phyloP scores from a whole-genome alignment of 2,329 filamentous ascomycete genomes.

The Paecilomyces dactylethromorphus region DNA sequence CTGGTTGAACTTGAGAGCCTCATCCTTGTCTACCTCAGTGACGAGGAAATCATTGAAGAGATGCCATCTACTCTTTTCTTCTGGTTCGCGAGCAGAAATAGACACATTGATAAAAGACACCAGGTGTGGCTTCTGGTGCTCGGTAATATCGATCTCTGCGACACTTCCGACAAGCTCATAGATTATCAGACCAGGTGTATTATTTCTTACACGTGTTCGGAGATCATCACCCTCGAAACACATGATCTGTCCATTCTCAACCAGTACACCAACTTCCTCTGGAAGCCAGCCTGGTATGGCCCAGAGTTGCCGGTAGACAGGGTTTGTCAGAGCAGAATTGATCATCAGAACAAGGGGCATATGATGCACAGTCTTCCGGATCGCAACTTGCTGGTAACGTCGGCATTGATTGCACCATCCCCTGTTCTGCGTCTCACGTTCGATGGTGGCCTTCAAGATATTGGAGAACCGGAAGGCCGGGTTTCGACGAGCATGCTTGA shows the following conservation, averaged over 20 bases:
- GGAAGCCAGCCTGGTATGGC: constrained; percentile 84
- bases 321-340: constrained; percentile 68
- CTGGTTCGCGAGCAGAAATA: constrained; percentile 35
- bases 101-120: constrained; percentile 84
- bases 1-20: constrained; percentile 83
- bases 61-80: constrained; percentile 73
- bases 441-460: constrained; percentile 85
- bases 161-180: constrained; percentile 90
- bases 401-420: constrained; percentile 93
- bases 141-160: constrained; percentile 78
- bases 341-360: constrained; percentile 83
- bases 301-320: constrained; percentile 70
- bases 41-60: constrained; percentile 97
- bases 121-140: constrained; percentile 81
- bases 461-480: constrained; percentile 66
- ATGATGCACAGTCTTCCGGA: constrained; percentile 73
- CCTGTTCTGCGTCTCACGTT: constrained; percentile 78
- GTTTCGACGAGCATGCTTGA: constrained; percentile 45
- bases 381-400: constrained; percentile 80
- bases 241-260: constrained; percentile 85
- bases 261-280: constrained; percentile 85
- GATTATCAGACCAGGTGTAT: constrained; percentile 72
- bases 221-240: constrained; percentile 93
- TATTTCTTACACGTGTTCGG: constrained; percentile 69
- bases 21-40: constrained; percentile 67